phyloP scores from a whole-genome alignment of 257 asterid genomes.

The Solanum stenotomum region DNA sequence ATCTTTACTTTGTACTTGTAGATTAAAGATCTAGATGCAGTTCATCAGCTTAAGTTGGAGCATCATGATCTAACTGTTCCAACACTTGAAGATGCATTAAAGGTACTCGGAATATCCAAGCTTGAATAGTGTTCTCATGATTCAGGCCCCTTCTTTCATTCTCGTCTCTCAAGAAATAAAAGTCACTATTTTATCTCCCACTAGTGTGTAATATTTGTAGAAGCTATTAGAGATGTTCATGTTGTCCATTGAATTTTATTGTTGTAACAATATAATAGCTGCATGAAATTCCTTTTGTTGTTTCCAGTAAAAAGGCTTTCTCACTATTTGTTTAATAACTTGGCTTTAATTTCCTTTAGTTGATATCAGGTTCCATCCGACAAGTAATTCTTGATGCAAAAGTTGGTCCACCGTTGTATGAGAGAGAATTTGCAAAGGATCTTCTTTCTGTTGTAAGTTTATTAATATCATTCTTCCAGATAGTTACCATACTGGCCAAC shows the following conservation, averaged over 20 bases:
- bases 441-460: conserved; percentile 63
- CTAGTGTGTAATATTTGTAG: background rate
- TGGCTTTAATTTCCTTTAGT: conserved; percentile 34
- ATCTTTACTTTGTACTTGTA: conserved; percentile 28
- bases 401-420: conserved; percentile 82
- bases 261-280: background rate
- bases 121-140: background rate
- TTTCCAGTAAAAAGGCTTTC: background rate
- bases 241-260: background rate
- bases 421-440: conserved; percentile 71
- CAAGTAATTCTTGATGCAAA: conserved; percentile 86
- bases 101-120: conserved; percentile 27
- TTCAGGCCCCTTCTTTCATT: background rate
- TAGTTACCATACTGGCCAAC: background rate
- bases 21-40: conserved; percentile 59
- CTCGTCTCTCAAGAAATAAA: background rate
- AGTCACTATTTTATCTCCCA: background rate
- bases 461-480: background rate
- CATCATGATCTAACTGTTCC: conserved; percentile 53
- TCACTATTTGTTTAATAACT: conserved; percentile 10
- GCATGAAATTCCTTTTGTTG: conserved; percentile 1
- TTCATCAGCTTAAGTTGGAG: conserved; percentile 31
- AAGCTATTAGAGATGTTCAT: background rate
- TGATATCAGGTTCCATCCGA: conserved; percentile 65
- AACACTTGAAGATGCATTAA: conserved; percentile 73